Evolutionary conservation across 805 yeast genomes (phyloP).

Genomic region (Metahyphopichia silvanorum): DNA sequence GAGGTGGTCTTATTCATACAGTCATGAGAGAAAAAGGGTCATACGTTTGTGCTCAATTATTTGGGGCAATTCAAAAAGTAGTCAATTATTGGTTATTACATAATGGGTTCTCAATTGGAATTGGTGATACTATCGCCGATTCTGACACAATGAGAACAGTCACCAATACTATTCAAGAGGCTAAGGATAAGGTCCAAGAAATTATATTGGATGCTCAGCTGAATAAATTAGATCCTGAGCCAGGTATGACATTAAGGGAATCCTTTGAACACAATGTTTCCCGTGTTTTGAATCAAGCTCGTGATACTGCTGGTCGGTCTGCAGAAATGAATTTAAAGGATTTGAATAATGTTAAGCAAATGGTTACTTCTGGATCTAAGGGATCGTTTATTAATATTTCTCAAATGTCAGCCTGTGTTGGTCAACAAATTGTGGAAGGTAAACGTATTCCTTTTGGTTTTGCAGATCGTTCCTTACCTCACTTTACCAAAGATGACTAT

Average conservation of each 20-base stretch:
- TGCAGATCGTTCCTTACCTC: slow-evolving; percentile 94
- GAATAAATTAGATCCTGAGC: slow-evolving; percentile 87
- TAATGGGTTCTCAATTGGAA: slow-evolving; percentile 97
- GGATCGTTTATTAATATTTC: slow-evolving; percentile 99
- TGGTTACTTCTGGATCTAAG: slow-evolving; percentile 98
- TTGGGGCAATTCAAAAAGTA: slow-evolving; percentile 90
- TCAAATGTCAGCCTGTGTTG: slow-evolving; percentile 99
- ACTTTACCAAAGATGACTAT: slow-evolving; percentile 96
- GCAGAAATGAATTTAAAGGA: slow-evolving; percentile 96
- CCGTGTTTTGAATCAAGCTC: slow-evolving; percentile 92
- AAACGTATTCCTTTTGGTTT: slow-evolving; percentile 98
- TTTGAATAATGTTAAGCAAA: slow-evolving; percentile 93
- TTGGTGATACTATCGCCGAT: slow-evolving; percentile 99
- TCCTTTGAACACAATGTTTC: slow-evolving; percentile 97
- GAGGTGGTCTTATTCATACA: slow-evolving; percentile 96
- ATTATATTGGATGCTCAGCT: slow-evolving; percentile 90
- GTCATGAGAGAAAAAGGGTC: slow-evolving; percentile 98
- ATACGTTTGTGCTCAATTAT: slow-evolving; percentile 79
- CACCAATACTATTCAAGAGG: slow-evolving; percentile 88
- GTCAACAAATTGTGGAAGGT: slow-evolving; percentile 99
- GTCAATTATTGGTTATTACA: slow-evolving; percentile 96
- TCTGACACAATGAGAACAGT: slow-evolving; percentile 92
- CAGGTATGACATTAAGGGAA: slow-evolving; percentile 99
- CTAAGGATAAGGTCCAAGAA: slow-evolving; percentile 91
- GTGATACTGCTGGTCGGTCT: slow-evolving; percentile 98